These are phyloP conservation scores for Cyberlindnera subsufficiens DNA, from an alignment of 805 yeast species.

Conservation along the genomic window DNA sequence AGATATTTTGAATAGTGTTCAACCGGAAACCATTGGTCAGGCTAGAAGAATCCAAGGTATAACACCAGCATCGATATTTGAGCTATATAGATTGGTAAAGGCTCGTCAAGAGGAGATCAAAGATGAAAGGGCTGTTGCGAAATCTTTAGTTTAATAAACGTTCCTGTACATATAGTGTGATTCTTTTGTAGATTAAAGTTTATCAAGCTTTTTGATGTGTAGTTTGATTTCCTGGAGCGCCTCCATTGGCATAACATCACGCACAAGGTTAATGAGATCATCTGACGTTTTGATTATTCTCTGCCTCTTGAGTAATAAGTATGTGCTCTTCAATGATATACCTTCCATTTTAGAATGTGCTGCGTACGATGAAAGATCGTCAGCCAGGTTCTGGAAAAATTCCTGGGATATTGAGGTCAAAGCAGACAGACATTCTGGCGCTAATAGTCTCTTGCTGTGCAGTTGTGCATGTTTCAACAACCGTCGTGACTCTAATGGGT, in stretches of 20 bases:
- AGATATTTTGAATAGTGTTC: slow-evolving; percentile 58
- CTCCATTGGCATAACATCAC: slow-evolving; percentile 26
- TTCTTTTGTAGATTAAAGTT: neutral
- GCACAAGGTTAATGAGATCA: slow-evolving; percentile 22
- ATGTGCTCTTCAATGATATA: slow-evolving; percentile 23
- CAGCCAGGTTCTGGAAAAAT: slow-evolving; percentile 24
- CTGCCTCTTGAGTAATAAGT: slow-evolving; percentile 27
- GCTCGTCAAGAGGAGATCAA: slow-evolving; percentile 21
- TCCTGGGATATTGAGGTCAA: slow-evolving; percentile 21
- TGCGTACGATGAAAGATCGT: slow-evolving; percentile 27
- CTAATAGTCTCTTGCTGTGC: slow-evolving; percentile 8
- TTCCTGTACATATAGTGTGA: neutral
- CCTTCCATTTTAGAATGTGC: slow-evolving; percentile 25
- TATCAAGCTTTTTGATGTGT: slow-evolving; percentile 18
- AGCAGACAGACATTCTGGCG: slow-evolving; percentile 17
- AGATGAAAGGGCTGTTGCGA: slow-evolving; percentile 12
- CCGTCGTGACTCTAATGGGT: slow-evolving; percentile 4
- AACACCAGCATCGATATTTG: slow-evolving; percentile 88
- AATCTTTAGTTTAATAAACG: neutral
- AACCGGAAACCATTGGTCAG: slow-evolving; percentile 90
- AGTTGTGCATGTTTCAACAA: slow-evolving; percentile 8
- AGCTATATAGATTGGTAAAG: slow-evolving; percentile 52
- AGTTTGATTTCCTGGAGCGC: slow-evolving; percentile 18
- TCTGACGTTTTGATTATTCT: slow-evolving; percentile 15
- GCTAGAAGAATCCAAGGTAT: slow-evolving; percentile 93